Evolutionary conservation across 345 rosid species (phyloP).

Genomic region (Eucalyptus sp.): DNA sequence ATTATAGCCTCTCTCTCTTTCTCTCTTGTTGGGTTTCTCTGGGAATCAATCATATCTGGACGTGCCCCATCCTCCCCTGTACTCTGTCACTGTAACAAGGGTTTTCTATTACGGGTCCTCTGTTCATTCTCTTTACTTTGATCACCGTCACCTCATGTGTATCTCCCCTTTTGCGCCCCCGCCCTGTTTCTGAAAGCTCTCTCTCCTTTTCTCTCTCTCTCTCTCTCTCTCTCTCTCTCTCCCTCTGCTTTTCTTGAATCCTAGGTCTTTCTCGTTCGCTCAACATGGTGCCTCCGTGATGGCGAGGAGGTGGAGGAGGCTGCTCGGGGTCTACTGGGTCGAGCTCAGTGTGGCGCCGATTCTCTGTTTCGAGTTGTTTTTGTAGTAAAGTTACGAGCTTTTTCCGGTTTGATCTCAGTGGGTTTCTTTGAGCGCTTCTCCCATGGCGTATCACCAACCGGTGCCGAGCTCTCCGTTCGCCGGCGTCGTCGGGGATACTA

Average conservation of each 20-base stretch:
- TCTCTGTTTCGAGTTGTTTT: neutral
- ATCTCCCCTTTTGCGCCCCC: neutral
- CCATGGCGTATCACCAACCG: conserved; percentile 8
- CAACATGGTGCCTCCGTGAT: neutral
- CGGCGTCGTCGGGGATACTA: conserved; percentile 14
- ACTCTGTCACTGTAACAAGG: neutral
- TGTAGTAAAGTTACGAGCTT: neutral
- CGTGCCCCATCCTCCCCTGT: neutral
- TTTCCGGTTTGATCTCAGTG: neutral
- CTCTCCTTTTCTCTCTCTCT: neutral
- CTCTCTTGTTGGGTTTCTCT: neutral
- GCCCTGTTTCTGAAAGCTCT: neutral
- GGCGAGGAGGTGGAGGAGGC: neutral
- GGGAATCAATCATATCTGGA: neutral
- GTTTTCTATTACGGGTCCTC: neutral
- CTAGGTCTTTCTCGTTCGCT: neutral
- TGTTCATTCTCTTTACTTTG: neutral
- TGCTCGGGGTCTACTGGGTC: neutral
- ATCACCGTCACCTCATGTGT: neutral
- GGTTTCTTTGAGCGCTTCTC: neutral
- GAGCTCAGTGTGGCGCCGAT: neutral
- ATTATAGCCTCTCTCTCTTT: neutral
- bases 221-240: neutral
- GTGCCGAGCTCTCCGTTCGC: neutral
- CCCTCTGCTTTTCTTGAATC: neutral